Evolutionary conservation across 306 rosid species (phyloP), one percentile per base, ranked within the genome.

Genomic region (Lupinus albus): DNA sequence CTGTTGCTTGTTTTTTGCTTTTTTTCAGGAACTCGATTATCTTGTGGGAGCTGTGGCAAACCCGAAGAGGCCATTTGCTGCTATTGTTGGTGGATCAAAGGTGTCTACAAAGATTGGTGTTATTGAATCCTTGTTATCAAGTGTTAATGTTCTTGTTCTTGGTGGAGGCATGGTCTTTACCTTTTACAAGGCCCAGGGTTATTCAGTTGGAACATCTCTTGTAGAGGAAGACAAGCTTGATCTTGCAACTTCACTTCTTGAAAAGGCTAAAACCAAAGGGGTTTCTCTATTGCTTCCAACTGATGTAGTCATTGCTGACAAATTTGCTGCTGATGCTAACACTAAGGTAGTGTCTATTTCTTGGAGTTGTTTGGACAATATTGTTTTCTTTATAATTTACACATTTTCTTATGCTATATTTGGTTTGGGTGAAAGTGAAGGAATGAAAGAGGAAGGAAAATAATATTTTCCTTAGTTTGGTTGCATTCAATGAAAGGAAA

Each of bases 151-250:
- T 79, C 95, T 92, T 50, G 47, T 92, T 32, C 79, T 92, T 49
- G 98, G 98, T 67, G 98, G 98, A 64, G 98, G 89, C 12, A 92
- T 92, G 98, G 84, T 92, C 74, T 92, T 28, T 61, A 92, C 96
- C 71, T 92, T 92, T 16, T 92, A 92, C 87, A 92, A 92, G 85
- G 98, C 98, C 8, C 98, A 87, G 80, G 98, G 96, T 25, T n/a
- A 49, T 58, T 30, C 88, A 1, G 88, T 92, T 72, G 98, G 96
- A 10, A 80, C 96, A 55, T 92, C 98, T 53, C 93, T 92, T 28
- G 95, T 92, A 42, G 98, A 92, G 81, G 95, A 84, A 58, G 96
- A 89, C 84, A 84, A 78, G 79, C 85, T 89, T 18, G 85, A 77
- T 51, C 95, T 89, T 55, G 98, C 98, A 12, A 82, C 78, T 41